These are phyloP conservation scores for Macroventuria anomochaeta DNA, from an alignment of 2,329 filamentous ascomycete genomes.

Conservation along the genomic window DNA sequence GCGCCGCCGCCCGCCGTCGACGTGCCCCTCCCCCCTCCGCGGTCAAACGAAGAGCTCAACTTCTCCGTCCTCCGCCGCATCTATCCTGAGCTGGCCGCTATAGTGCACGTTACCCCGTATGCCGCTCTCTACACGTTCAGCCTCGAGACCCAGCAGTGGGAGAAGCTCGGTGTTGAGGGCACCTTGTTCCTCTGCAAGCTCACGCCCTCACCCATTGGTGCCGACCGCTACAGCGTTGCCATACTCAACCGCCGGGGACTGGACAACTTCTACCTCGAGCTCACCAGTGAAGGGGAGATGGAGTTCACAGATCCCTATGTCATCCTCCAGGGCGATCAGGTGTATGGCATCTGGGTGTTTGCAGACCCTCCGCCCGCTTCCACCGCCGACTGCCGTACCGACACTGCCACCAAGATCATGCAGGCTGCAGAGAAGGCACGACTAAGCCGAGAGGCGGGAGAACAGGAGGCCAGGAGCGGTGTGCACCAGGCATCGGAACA, in stretches of 20 bases:
- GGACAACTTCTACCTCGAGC: slow-evolving; percentile 56
- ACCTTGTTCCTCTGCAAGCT: slow-evolving; percentile 85
- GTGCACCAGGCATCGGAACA: slow-evolving; percentile 33
- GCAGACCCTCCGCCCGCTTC: slow-evolving; percentile 63
- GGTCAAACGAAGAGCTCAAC: slow-evolving; percentile 87
- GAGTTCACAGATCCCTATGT: slow-evolving; percentile 64
- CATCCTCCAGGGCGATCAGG: slow-evolving; percentile 58
- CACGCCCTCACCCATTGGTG: slow-evolving; percentile 42
- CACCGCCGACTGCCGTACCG: slow-evolving; percentile 58
- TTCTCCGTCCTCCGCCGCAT: slow-evolving; percentile 82
- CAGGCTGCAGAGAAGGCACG: slow-evolving; percentile 62
- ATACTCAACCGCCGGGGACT: slow-evolving; percentile 57
- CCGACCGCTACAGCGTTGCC: slow-evolving; percentile 52
- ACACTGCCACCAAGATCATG: slow-evolving; percentile 62
- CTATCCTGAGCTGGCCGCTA: slow-evolving; percentile 73
- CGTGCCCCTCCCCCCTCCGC: slow-evolving; percentile 56
- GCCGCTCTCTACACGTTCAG: slow-evolving; percentile 85
- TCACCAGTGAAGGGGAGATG: slow-evolving; percentile 52
- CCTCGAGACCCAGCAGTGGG: slow-evolving; percentile 71
- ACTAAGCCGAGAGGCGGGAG: slow-evolving; percentile 53
- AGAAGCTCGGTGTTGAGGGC: slow-evolving; percentile 84
- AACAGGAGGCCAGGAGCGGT: slow-evolving; percentile 30
- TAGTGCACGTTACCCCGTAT: slow-evolving; percentile 83
- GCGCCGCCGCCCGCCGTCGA: slow-evolving; percentile 47
- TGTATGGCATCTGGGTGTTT: slow-evolving; percentile 70